Evolutionary conservation across 2,329 filamentous ascomycete species (phyloP), one percentile per base, ranked within the genome.

Genomic region (Macroventuria anomochaeta): DNA sequence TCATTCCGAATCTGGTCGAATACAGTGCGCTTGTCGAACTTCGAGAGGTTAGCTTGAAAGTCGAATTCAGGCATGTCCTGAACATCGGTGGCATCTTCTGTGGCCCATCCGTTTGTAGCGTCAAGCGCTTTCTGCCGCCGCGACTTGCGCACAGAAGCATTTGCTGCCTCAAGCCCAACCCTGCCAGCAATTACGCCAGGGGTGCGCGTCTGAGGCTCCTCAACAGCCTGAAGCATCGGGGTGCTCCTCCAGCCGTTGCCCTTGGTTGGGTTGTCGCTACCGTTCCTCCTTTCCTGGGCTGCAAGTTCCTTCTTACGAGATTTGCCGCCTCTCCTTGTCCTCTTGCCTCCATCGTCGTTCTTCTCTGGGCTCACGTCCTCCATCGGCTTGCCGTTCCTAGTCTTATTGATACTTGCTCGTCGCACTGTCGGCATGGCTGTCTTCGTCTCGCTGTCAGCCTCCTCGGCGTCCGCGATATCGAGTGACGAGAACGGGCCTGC

Each of bases 31-130:
- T 97, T 97, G 79, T 97, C 93, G 66, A 97, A 97, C 69, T 96
- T 96, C 39, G 91, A 93, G 26, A 97, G 81, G 61, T 92, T 92
- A 48, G 86, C 87, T 65, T 90, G 88, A 67, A 97, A 97, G 74
- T 97, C 93, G 65, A 97, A 97, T 57, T 97, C 95, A 10, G 90
- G 91, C 80, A 95, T 85, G 70, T 96, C 93, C 75, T 93, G 90
- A 18, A 95, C 90, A 70, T 97, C 95, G 0, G 91, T 97, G 18
- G 93, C 93, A 68, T 97, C 93, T 70, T 97, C 95, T 0, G 93
- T 97, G 3, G 91, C 92, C 93, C 93, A 97, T 3, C 91, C 93
- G 71, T 91, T 96, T 36, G 91, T 76, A 47, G 82, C 79, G 51
- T 85, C 82, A 69, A 74, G 75, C 67, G 76, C 78, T 52, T 77